A percentile compares a stretch with the other conserved stretches of the same genome.
These are phyloP conservation scores for Leucogyrophana mollusca DNA, from an alignment of 768 basidiomycete genomes.

Conservation along the genomic window DNA sequence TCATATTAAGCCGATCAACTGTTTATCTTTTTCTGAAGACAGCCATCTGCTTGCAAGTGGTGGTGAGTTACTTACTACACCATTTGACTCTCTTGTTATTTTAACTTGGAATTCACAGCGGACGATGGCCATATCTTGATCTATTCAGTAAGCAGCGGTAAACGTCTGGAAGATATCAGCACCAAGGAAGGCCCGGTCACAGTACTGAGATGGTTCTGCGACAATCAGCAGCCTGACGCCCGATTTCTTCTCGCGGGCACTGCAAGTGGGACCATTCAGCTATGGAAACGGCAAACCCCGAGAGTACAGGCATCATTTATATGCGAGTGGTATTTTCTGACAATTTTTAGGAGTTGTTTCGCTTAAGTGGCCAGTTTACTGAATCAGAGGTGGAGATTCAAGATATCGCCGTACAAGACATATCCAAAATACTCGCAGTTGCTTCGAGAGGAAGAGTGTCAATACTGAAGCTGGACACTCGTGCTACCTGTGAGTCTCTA, in stretches of 20 bases:
- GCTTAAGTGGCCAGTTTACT: background rate
- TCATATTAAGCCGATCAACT: constrained; percentile 4
- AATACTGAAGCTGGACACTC: too few relatives aligned
- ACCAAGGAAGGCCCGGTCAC: constrained; percentile 2
- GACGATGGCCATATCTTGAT: constrained; percentile 4
- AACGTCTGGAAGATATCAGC: background rate
- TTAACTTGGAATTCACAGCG: background rate
- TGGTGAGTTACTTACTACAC: background rate
- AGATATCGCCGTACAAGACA: background rate
- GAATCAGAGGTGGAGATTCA: constrained; percentile 1
- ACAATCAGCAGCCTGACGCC: background rate
- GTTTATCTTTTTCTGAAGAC: constrained; percentile 1
- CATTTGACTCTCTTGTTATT: background rate
- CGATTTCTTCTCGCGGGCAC: background rate
- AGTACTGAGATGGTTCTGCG: background rate
- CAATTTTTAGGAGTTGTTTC: background rate
- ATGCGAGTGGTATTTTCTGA: too few relatives aligned
- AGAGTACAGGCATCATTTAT: too few relatives aligned
- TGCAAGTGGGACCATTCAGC: background rate
- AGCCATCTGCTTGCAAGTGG: background rate
- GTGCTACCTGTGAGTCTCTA: too few relatives aligned
- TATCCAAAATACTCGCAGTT: background rate
- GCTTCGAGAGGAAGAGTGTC: too few relatives aligned
- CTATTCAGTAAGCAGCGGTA: background rate
- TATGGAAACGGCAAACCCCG: background rate